phyloP scores from a whole-genome alignment of 176 grass and related monocot genomes.

The Elymus sibiricus region DNA sequence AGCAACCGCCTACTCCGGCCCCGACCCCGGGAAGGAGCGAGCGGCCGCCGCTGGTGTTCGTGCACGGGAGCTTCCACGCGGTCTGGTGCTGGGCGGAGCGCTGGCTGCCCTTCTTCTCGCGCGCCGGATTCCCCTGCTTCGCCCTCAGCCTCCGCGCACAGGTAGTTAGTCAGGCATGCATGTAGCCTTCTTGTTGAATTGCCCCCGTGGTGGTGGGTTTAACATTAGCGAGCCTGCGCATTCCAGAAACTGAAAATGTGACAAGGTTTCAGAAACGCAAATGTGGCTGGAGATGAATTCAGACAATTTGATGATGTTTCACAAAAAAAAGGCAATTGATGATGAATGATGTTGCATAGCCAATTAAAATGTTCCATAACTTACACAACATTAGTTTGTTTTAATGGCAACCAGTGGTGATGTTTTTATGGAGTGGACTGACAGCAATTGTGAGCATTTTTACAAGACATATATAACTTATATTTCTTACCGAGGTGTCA shows the following conservation, averaged over 20 bases:
- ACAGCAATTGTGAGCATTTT: background rate
- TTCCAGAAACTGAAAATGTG: background rate
- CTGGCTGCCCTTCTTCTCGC: constrained; percentile 87
- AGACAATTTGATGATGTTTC: no score
- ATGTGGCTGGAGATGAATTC: background rate
- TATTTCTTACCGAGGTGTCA: background rate
- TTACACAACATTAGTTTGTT: background rate
- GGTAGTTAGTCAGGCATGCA: constrained; percentile 22
- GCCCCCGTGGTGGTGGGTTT: background rate
- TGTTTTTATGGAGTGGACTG: background rate
- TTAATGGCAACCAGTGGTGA: background rate
- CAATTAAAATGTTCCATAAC: background rate
- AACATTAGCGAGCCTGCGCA: background rate
- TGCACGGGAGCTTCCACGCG: constrained; percentile 97
- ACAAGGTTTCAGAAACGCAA: background rate
- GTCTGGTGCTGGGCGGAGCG: constrained; percentile 95
- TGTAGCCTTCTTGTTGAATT: background rate
- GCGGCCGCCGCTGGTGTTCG: constrained; percentile 62
- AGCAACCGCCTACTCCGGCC: constrained; percentile 28
- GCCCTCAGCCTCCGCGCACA: constrained; percentile 85
- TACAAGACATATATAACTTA: background rate
- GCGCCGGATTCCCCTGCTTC: constrained; percentile 73
- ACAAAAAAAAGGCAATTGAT: background rate
- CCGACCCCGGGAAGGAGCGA: background rate
- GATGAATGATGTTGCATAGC: background rate